Conservation (phyloP, 768 basidiomycete species). For the Cubamyces sp. region DNA sequence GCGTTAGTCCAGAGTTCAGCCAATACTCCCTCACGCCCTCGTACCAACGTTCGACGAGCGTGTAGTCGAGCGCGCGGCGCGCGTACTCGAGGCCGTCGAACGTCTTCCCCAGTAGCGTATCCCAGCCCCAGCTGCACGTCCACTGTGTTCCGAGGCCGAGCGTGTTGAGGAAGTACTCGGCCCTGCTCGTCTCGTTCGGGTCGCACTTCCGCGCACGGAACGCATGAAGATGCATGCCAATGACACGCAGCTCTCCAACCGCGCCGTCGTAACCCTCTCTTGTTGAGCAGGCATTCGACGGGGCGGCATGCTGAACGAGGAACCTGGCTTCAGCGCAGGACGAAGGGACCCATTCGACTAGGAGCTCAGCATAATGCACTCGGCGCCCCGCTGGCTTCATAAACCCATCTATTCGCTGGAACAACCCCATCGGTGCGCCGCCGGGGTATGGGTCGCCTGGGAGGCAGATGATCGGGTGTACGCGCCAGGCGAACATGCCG, state of each 20-base stretch:
- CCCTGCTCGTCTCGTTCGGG: too few relatives aligned
- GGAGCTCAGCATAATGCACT: slow-evolving; percentile 1
- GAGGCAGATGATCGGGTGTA: neutral
- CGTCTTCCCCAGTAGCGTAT: neutral
- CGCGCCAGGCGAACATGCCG: slow-evolving; percentile 8
- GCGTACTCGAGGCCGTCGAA: neutral
- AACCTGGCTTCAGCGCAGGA: neutral
- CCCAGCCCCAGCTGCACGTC: slow-evolving; percentile 6
- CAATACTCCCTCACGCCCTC: neutral
- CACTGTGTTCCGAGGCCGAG: neutral
- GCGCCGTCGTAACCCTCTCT: neutral
- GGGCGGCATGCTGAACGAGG: neutral
- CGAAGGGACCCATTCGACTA: neutral
- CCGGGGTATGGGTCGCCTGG: neutral
- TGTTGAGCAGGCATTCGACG: too few relatives aligned
- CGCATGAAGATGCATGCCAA: neutral
- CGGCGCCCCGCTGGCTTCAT: neutral
- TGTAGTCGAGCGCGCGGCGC: neutral
- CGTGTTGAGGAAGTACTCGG: slow-evolving; percentile 1
- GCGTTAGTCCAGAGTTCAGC: neutral
- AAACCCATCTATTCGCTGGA: slow-evolving; percentile 3
- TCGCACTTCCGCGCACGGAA: neutral
- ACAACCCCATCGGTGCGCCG: neutral
- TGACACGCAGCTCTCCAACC: neutral
- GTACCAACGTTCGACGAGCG: neutral